Percentiles rank a stretch among this genome's conserved stretches.
Evolutionary conservation across 306 rosid genomes (phyloP).

Genomic region (Senna tora): DNA sequence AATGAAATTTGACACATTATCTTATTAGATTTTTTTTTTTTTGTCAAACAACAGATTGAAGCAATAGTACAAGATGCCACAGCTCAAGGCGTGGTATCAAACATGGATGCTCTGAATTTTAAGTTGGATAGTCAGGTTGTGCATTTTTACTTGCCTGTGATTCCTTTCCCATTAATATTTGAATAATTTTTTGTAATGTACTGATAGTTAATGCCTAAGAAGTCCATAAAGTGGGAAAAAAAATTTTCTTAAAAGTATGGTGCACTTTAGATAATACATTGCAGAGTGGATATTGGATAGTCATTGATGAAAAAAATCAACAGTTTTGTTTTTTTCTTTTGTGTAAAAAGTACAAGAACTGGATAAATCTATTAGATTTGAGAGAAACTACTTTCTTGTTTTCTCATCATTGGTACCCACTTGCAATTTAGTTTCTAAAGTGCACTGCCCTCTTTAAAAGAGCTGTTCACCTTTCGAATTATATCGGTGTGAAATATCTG

Average conservation of each 20-base stretch:
- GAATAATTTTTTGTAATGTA: conserved; percentile 2
- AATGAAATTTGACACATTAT: conserved; percentile 15
- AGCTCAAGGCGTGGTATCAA: conserved; percentile 74
- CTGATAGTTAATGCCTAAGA: background rate
- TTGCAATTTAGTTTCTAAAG: background rate
- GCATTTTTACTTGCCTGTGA: conserved; percentile 17
- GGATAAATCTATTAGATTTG: background rate
- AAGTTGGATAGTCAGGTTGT: conserved; percentile 82
- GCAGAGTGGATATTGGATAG: background rate
- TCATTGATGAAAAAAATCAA: background rate
- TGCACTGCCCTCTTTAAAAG: background rate
- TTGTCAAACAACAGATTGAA: conserved; percentile 68
- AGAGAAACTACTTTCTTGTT: background rate
- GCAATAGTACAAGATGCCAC: conserved; percentile 76
- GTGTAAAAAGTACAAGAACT: background rate
- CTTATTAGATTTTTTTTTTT: conserved; percentile 32
- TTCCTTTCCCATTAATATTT: conserved; percentile 4
- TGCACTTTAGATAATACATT: background rate
- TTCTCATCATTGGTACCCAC: background rate
- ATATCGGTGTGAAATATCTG: conserved; percentile 13
- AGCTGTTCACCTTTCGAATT: background rate
- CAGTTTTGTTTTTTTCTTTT: background rate
- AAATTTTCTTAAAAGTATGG: background rate
- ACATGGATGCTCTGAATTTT: conserved; percentile 72
- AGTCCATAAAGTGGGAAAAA: background rate